Evolutionary conservation across 2,329 filamentous ascomycete genomes (phyloP), one percentile per base, ranked within the genome.

Genomic region (Diaporthe caulivora): DNA sequence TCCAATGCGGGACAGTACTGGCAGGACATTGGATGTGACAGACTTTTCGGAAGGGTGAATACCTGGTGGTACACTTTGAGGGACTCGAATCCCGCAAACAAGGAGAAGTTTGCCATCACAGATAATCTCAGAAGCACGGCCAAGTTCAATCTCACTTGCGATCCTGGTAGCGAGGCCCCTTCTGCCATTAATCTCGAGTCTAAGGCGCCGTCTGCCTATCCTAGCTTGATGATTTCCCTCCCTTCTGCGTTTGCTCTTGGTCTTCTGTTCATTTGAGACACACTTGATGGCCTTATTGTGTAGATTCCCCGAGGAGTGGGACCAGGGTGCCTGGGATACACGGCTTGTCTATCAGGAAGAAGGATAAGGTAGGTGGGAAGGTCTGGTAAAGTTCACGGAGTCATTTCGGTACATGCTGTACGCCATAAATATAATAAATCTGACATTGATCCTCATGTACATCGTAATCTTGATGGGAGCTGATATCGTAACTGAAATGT

Each of bases 1-100:
- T 21, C 17, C 9, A 93, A 93, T 80, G 89, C 91, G 75, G 86
- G 91, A 84, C 85, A 84, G 76, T 93, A 91, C 86, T 93, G 91
- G 90, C 82, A 87, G 68, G 83, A 88, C 49, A 83, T 92, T 75
- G 91, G 87, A 69, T 93, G 92, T 86, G 83, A 85, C 75, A 83
- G 85, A 74, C 88, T 91, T 80, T 89, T 89, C 80, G 84, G 86
- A 80, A 84, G 88, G 82, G 83, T 82, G 49, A 85, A 88, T 76
- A 89, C 88, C 70, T 92, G 90, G 82, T 91, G 89, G 89, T 92
- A 92, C 83, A 86, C 83, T 76, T 86, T 91, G 77, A 87, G 88
- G 71, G 90, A 92, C 81, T 89, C 87, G 80, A 90, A 90, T 85
- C 86, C 88, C 65, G 88, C 86, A 80, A 90, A 90, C 85, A 79